These are phyloP conservation scores for Melampsora larici-populina DNA, from an alignment of 1,284 basidiomycete species.

Conservation along the genomic window DNA sequence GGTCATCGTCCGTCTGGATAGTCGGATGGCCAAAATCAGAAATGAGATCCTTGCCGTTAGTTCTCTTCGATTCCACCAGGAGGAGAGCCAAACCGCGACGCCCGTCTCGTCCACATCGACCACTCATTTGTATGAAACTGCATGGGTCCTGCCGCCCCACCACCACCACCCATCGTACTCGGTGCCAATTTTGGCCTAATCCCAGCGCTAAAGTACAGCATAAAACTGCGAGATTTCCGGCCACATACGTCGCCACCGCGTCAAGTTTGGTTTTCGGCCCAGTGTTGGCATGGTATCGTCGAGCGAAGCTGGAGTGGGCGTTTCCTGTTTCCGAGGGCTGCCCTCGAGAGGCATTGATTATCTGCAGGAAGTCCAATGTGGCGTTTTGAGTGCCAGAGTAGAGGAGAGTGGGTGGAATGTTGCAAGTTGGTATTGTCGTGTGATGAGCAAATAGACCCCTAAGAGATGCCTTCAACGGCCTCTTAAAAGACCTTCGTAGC, in stretches of 20 bases:
- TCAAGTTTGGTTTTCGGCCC: not conserved
- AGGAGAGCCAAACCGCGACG: not conserved
- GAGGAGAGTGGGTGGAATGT: not conserved
- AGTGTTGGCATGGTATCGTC: too few relatives aligned
- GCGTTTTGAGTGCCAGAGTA: not conserved
- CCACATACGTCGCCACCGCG: not conserved
- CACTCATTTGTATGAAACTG: not conserved
- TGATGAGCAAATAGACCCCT: too few relatives aligned
- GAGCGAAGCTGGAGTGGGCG: too few relatives aligned
- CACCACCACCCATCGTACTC: not conserved
- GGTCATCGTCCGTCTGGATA: not conserved
- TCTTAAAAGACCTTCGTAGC: too few relatives aligned
- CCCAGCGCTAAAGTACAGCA: not conserved
- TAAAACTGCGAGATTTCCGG: not conserved
- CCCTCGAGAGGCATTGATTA: too few relatives aligned
- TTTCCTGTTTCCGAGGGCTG: too few relatives aligned
- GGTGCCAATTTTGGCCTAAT: not conserved
- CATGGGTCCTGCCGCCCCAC: not conserved
- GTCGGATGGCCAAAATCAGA: not conserved
- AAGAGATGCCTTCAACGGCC: too few relatives aligned
- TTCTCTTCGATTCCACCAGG: not conserved
- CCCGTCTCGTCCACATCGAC: too few relatives aligned
- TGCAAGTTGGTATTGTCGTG: too few relatives aligned
- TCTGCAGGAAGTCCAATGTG: not conserved
- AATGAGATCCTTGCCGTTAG: not conserved